Conservation (phyloP, 1,284 basidiomycete species). For the Microbotryum saponariae region DNA sequence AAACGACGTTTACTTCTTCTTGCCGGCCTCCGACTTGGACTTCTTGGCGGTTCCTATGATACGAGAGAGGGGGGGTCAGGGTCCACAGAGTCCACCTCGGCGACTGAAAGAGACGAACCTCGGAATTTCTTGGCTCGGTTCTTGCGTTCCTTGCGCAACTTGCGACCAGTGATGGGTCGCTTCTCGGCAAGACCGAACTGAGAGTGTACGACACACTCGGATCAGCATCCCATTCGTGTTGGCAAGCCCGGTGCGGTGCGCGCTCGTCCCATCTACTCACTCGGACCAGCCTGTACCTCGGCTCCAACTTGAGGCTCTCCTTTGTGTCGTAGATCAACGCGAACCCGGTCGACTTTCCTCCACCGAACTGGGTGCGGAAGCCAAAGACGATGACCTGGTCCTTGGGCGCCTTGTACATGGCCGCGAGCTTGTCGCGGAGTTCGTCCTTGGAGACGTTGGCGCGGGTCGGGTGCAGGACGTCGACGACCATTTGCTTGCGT, state of each 20-base stretch:
- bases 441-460: constrained; percentile 91
- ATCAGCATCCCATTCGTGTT: constrained; percentile 1
- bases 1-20: constrained; percentile 23
- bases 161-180: constrained; percentile 90
- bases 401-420: constrained; percentile 55
- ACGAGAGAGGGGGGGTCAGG: constrained; percentile 44
- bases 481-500: constrained; percentile 52
- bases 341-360: constrained; percentile 94
- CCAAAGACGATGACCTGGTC: constrained; percentile 56
- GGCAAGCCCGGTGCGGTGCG: not conserved
- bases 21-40: constrained; percentile 14
- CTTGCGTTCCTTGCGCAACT: constrained; percentile 99
- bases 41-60: constrained; percentile 24
- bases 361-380: constrained; percentile 87
- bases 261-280: constrained; percentile 50
- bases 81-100: not conserved
- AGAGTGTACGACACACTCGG: not conserved
- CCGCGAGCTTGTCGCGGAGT: constrained; percentile 84
- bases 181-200: constrained; percentile 68
- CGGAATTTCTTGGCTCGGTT: constrained; percentile 96
- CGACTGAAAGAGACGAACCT: constrained; percentile 47
- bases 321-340: constrained; percentile 89
- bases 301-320: constrained; percentile 92
- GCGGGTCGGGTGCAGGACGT: constrained; percentile 68
- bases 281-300: constrained; percentile 87